Base-by-base conservation (phyloP, 345 rosid genomes). In the Populus nigra region DNA sequence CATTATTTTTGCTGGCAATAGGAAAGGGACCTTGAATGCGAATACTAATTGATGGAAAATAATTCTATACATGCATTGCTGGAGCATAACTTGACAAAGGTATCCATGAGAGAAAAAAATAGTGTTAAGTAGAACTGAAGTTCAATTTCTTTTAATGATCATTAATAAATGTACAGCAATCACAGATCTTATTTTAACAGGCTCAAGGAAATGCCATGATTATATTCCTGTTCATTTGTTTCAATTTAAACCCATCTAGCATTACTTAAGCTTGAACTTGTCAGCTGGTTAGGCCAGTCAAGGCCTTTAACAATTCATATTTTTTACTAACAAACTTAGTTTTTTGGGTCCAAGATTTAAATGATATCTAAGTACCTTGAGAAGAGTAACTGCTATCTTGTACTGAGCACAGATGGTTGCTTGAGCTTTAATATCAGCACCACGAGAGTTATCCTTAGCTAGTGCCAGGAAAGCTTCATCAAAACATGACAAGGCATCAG, bases 361-460 rank as follows among this genome's bases (percentile, higher is more conserved):
- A 38, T n/a, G 68, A 38, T 12, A 73, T 16, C 41, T 29, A 17
- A 62, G 67, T 81, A 96, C 98, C 98, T 87, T 89, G 71, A 96
- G 91, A 82, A 96, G 93, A 68, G 93, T 93, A 45, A 93, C 98
- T 7, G 98, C 98, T 71, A 91, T 91, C 86, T 96, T 96, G 91
- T 93, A 96, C 83, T 92, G 99, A 70, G 97, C 98, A 87, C 93
- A 92, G 79, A 96, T 96, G 67, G 99, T 96, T 61, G 94, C 98
- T 87, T 96, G 99, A 77, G 99, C 91, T 85, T 92, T 93, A 76
- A 96, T 89, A 83, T 93, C 99, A 25, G 90, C 94, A 62, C 99
- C 99, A 81, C 98, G 97, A 71, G 98, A 96, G 59, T 89, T 85
- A 85, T 96, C 99, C 90, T 93, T 96, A 45, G 99, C 98, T 65